Evolutionary conservation across 2,329 filamentous ascomycete species (phyloP).

Genomic region (Pleurostoma richardsiae): DNA sequence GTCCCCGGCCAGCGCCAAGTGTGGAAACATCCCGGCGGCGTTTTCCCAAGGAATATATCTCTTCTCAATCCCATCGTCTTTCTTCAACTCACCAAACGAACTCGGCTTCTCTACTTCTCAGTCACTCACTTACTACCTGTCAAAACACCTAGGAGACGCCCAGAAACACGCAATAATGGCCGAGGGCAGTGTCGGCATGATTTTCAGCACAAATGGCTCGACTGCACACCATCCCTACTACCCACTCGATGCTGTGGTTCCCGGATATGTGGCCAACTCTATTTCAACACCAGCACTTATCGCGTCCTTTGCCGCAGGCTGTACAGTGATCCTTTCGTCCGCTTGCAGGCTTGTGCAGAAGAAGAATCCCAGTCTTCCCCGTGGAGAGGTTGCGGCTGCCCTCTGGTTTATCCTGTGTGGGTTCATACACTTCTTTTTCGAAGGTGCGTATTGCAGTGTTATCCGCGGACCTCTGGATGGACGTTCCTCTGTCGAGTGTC

Average conservation of each 20-base stretch:
- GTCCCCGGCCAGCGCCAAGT: no score
- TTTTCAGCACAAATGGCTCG: no score
- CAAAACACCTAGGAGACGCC: no score
- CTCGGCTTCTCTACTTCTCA: no score
- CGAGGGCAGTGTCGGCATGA: no score
- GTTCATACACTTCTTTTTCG: constrained; percentile 38
- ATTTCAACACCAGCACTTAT: not conserved
- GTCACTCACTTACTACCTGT: no score
- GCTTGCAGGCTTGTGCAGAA: not conserved
- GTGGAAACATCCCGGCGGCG: no score
- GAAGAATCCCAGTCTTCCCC: constrained; percentile 40
- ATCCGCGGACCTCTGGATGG: constrained; percentile 7
- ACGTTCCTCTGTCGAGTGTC: constrained; percentile 7
- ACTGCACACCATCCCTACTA: not conserved
- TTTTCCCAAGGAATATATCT: no score
- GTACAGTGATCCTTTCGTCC: not conserved
- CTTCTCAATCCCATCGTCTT: no score
- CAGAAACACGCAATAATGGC: no score
- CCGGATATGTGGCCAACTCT: not conserved
- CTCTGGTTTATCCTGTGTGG: constrained; percentile 75
- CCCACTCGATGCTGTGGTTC: not conserved
- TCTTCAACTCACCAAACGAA: no score
- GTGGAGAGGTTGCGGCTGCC: constrained; percentile 51
- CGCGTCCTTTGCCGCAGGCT: not conserved
- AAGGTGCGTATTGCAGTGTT: constrained; percentile 20